Evolutionary conservation across 148 eudicot genomes (phyloP).

Genomic region (Salicornia ramosissima): DNA sequence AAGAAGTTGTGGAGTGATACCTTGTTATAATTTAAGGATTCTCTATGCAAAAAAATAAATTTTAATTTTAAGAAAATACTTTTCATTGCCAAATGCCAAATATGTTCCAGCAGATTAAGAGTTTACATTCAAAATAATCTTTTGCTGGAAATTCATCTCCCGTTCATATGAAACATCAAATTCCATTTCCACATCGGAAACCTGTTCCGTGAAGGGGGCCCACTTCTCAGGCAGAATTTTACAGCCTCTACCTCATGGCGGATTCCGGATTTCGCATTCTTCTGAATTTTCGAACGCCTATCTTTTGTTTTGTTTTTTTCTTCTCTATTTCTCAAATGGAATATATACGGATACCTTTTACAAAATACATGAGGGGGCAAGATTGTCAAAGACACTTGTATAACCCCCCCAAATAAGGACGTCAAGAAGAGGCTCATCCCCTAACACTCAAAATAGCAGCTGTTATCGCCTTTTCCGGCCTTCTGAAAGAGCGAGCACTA

Average conservation of each 20-base stretch:
- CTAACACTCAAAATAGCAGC: conserved; percentile 19
- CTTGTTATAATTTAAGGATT: neutral
- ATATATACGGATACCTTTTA: conserved; percentile 29
- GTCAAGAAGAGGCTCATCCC: conserved; percentile 10
- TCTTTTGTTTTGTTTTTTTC: too few species aligned
- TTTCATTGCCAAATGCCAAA: conserved; percentile 19
- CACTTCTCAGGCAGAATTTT: conserved; percentile 6
- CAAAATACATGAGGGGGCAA: conserved; percentile 18
- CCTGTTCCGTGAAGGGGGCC: neutral
- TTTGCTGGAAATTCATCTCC: conserved; percentile 18
- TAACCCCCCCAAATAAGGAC: neutral
- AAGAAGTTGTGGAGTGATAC: too few species aligned
- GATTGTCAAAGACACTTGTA: conserved; percentile 7
- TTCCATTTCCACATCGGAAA: conserved; percentile 9
- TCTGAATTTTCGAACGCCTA: neutral
- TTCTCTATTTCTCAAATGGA: conserved; percentile 25
- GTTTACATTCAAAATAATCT: conserved; percentile 14
- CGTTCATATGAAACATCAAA: conserved; percentile 11
- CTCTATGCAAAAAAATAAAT: neutral
- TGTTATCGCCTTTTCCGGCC: conserved; percentile 2
- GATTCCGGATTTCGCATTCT: conserved; percentile 20
- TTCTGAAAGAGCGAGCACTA: conserved; percentile 9
- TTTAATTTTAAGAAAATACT: neutral
- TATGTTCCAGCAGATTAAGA: conserved; percentile 16
- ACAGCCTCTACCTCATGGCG: conserved; percentile 23